Evolutionary conservation across 1,139 yeast species (phyloP), one percentile per base, ranked within the genome.

Genomic region (Tardiomyces blankii): DNA sequence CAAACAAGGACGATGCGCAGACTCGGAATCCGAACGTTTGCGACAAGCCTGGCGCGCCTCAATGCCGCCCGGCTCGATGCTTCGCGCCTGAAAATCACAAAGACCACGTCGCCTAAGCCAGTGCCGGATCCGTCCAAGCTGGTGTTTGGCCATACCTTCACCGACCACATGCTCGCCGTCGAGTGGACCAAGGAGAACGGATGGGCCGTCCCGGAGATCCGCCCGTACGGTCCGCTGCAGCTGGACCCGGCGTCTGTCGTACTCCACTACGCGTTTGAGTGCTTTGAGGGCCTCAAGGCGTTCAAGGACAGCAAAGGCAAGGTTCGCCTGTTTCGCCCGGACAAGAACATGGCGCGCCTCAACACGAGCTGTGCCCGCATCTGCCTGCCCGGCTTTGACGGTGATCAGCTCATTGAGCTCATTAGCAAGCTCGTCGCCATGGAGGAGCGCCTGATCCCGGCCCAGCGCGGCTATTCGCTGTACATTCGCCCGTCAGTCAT

Each of bases 261-360:
- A 33, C 79, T 91, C 67, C 98, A 91, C 69, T 91, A 91, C 60
- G 91, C 95, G 1, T 91, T 91, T 62, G 96, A 88, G 66, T 76
- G 91, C 54, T 91, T 91, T 58, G 98, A 91, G 72, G 98, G 98
- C 54, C 74, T 91, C 74, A 91, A 91, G 72, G 97, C 97, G 7
- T 91, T 88, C 74, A 75, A 78, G 57, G 68, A 63, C 48, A 58
- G 67, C 18, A 71, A 83, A 41, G 83, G 78, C 54, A 67, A 82
- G 51, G 72, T 87, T 57, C 77, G 96, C 56, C 71, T 89, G 62
- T 91, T 91, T 73, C 80, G 98, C 65, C 84, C 95, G 30, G 85
- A 86, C 63, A 84, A 75, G 74, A 91, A 91, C 70, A 87, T 89
- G 95, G 77, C 65, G 46, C 78, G 98, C 67, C 80, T 91, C 87